phyloP scores from a whole-genome alignment of 2,329 filamentous ascomycete genomes.

The Ophiocordyceps unilateralis region DNA sequence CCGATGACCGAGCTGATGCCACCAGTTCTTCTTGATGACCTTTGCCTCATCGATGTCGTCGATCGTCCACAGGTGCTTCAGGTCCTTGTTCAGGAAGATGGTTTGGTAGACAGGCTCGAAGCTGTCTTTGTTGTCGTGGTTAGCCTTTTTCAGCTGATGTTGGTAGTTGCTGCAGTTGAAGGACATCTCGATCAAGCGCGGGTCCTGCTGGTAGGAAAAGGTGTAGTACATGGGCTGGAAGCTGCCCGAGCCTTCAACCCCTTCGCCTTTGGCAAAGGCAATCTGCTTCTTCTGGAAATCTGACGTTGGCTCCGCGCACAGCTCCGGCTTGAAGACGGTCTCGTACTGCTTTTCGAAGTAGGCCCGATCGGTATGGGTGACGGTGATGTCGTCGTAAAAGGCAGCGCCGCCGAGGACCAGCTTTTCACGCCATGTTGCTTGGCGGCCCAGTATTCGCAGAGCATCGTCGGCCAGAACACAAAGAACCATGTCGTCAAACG shows the following conservation, averaged over 20 bases:
- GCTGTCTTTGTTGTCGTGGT: constrained; percentile 3
- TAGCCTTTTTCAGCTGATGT: constrained; percentile 41
- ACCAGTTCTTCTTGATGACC: constrained; percentile 47
- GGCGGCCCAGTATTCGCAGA: constrained; percentile 39
- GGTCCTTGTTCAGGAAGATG: constrained; percentile 44
- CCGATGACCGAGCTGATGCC: constrained; percentile 49
- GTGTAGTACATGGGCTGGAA: constrained; percentile 52
- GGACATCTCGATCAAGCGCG: constrained; percentile 47
- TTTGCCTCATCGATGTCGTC: constrained; percentile 40
- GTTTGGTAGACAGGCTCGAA: constrained; percentile 53
- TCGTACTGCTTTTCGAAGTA: constrained; percentile 57
- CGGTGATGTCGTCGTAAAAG: constrained; percentile 53
- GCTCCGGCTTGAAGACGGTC: constrained; percentile 33
- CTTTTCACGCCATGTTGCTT: constrained; percentile 42
- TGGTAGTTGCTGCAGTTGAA: constrained; percentile 67
- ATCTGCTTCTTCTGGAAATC: constrained; percentile 21
- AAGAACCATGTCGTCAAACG: constrained; percentile 49
- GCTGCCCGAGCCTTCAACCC: constrained; percentile 28
- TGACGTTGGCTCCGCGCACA: constrained; percentile 29
- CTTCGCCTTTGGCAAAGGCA: constrained; percentile 22
- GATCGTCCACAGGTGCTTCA: constrained; percentile 38
- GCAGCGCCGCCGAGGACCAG: constrained; percentile 54
- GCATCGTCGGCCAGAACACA: constrained; percentile 49
- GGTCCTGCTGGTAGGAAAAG: constrained; percentile 37
- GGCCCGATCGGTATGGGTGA: constrained; percentile 46